Percentiles rank a stretch among this genome's conserved stretches.
Evolutionary conservation across 768 basidiomycete genomes (phyloP).

Genomic region (Amanita rimosa): DNA sequence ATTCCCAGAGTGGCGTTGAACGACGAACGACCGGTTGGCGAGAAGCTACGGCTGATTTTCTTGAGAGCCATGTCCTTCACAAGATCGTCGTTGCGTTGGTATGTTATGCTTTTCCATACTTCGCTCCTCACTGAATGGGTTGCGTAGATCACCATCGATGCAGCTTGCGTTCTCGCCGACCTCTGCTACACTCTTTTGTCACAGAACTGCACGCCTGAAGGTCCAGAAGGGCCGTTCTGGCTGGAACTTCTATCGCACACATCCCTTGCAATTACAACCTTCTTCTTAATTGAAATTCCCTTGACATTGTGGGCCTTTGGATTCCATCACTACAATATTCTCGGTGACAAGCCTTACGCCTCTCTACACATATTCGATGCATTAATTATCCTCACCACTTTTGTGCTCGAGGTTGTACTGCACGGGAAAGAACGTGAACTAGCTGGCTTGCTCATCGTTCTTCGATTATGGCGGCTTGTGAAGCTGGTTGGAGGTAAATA

Average conservation of each 20-base stretch:
- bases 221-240: slow-evolving; percentile 42
- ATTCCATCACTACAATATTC: slow-evolving; percentile 48
- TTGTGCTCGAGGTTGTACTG: slow-evolving; percentile 59
- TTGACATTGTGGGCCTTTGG: slow-evolving; percentile 59
- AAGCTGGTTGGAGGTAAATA: slow-evolving; percentile 49
- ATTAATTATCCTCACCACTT: slow-evolving; percentile 58
- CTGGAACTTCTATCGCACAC: slow-evolving; percentile 48
- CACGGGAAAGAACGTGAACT: slow-evolving; percentile 62
- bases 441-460: slow-evolving; percentile 53
- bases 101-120: slow-evolving; percentile 13
- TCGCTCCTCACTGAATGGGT: background rate
- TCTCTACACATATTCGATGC: slow-evolving; percentile 68
- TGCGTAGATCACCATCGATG: slow-evolving; percentile 49
- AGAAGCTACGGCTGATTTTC: slow-evolving; percentile 12
- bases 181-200: slow-evolving; percentile 57
- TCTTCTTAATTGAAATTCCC: slow-evolving; percentile 75
- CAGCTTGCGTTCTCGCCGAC: slow-evolving; percentile 60
- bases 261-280: slow-evolving; percentile 55
- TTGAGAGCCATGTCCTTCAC: slow-evolving; percentile 46
- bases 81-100: slow-evolving; percentile 47
- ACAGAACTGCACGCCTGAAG: slow-evolving; percentile 31
- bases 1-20: background rate
- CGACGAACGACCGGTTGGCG: background rate
- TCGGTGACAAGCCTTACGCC: slow-evolving; percentile 40
- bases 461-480: slow-evolving; percentile 75